Conservation (phyloP, 306 rosid genomes). For the Acacia confusa region DNA sequence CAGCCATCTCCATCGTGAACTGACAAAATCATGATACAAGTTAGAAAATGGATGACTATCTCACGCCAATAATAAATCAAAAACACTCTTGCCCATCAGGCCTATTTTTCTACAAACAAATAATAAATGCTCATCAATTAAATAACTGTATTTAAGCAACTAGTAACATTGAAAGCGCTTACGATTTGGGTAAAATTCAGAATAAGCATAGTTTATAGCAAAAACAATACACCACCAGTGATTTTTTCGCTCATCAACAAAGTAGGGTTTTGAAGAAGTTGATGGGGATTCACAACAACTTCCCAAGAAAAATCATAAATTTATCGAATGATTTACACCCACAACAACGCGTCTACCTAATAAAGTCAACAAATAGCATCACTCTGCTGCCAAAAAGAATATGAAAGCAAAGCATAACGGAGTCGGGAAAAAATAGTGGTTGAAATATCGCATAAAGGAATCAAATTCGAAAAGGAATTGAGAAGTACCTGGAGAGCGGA, state of each 20-base stretch:
- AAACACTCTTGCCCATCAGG: background rate
- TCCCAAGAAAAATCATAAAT: background rate
- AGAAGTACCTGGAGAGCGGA: conserved; percentile 65
- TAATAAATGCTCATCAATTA: background rate
- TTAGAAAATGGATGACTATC: conserved; percentile 28
- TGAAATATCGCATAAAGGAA: background rate
- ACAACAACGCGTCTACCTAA: background rate
- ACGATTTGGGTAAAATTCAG: background rate
- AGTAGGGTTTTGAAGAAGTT: background rate
- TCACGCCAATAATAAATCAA: conserved; percentile 16
- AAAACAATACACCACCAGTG: background rate
- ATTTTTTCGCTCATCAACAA: background rate
- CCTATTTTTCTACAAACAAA: background rate
- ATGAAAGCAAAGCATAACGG: background rate
- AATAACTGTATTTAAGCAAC: background rate
- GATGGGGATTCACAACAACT: background rate
- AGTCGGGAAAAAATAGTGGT: background rate
- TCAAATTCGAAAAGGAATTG: background rate
- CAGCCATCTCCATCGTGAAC: conserved; percentile 95
- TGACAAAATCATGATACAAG: conserved; percentile 38
- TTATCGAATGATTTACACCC: background rate
- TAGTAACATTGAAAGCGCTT: background rate
- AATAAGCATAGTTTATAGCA: background rate
- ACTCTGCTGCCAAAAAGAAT: background rate
- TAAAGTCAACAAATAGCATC: background rate